phyloP scores from a whole-genome alignment of 495 filamentous ascomycete genomes.

The Penicillium argentinense region DNA sequence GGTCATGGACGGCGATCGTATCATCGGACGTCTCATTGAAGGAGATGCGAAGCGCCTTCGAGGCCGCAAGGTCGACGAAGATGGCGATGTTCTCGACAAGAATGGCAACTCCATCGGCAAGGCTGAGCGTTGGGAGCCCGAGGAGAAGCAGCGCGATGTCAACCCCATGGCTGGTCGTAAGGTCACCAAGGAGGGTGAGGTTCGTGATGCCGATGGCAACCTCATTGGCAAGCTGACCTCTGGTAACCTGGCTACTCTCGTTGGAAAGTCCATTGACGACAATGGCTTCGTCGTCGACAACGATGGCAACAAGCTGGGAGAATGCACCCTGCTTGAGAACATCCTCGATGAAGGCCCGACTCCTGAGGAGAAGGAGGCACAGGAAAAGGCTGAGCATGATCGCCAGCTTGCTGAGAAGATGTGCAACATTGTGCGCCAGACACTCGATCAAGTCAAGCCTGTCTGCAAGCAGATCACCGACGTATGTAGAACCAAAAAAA shows the following conservation, averaged over 20 bases:
- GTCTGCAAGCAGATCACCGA: slow-evolving; percentile 86
- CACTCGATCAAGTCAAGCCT: slow-evolving; percentile 78
- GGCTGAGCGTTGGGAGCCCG: slow-evolving; percentile 79
- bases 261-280: slow-evolving; percentile 80
- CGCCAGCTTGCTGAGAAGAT: slow-evolving; percentile 77
- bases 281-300: slow-evolving; percentile 82
- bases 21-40: slow-evolving; percentile 71
- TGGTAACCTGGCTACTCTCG: slow-evolving; percentile 66
- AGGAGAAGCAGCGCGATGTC: slow-evolving; percentile 64
- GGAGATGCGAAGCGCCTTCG: slow-evolving; percentile 71
- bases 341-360: slow-evolving; percentile 49
- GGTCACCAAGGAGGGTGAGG: slow-evolving; percentile 81
- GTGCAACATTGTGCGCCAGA: slow-evolving; percentile 68
- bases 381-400: slow-evolving; percentile 64
- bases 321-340: slow-evolving; percentile 76
- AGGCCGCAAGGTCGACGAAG: slow-evolving; percentile 76
- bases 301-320: slow-evolving; percentile 77
- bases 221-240: slow-evolving; percentile 76
- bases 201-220: slow-evolving; percentile 78
- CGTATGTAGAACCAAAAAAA: slow-evolving; percentile 53
- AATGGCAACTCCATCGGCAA: slow-evolving; percentile 80
- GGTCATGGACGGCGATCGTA: slow-evolving; percentile 60
- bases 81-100: slow-evolving; percentile 79
- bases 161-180: slow-evolving; percentile 73
- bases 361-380: slow-evolving; percentile 52